Evolutionary conservation across 1,139 yeast species (phyloP).

Genomic region (Kodamaea plutei): DNA sequence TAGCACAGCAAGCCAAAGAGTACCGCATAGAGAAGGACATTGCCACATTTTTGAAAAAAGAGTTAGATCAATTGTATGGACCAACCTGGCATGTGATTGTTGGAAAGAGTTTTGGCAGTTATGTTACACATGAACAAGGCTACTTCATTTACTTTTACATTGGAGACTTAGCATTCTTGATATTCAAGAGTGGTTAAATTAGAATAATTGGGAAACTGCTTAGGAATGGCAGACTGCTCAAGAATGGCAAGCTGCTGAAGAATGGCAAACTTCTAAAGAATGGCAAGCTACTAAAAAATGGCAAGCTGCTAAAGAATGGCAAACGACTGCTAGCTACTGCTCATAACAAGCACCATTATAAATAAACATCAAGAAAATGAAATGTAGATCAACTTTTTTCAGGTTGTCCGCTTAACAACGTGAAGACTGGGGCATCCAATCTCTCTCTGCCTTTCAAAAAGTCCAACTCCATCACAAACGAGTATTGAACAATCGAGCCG

Average conservation of each 20-base stretch:
- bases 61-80: conserved; percentile 58
- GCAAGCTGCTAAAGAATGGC: too few species aligned
- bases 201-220: not conserved
- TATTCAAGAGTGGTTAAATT: conserved; percentile 68
- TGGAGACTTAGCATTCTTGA: conserved; percentile 73
- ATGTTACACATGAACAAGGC: conserved; percentile 87
- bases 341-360: too few species aligned
- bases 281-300: too few species aligned
- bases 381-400: too few species aligned
- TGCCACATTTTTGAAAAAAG: conserved; percentile 78
- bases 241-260: not conserved
- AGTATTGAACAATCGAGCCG: conserved; percentile 69
- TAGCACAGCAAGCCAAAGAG: conserved; percentile 48
- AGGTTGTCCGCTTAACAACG: conserved; percentile 80
- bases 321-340: too few species aligned
- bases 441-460: conserved; percentile 91
- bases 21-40: conserved; percentile 63
- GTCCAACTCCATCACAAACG: conserved; percentile 89
- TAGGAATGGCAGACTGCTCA: too few species aligned
- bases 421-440: conserved; percentile 80
- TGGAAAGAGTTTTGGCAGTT: conserved; percentile 89
- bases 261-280: too few species aligned
- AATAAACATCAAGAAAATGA: too few species aligned
- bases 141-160: conserved; percentile 80
- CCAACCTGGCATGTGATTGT: conserved; percentile 95